Evolutionary conservation across 371 early-diverging fungal genomes (phyloP).

Genomic region (Zopfochytrium polystomum): DNA sequence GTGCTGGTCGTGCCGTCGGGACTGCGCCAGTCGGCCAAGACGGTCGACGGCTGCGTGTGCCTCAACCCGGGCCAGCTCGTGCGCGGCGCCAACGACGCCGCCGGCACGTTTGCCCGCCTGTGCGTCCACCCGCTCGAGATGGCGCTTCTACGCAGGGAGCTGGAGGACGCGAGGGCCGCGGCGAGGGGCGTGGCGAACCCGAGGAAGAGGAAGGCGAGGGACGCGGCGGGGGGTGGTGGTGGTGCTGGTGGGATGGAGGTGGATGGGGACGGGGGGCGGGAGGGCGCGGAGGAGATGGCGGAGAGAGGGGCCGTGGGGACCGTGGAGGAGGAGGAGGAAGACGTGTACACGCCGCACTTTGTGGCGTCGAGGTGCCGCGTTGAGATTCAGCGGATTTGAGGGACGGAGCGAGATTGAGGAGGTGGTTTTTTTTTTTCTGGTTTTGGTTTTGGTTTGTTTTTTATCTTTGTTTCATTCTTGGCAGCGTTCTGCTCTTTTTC

Average conservation of each 20-base stretch:
- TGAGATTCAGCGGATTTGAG: conserved; percentile 32
- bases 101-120: conserved; percentile 75
- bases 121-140: conserved; percentile 65
- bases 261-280: conserved; percentile 16
- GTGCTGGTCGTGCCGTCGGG: conserved; percentile 72
- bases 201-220: conserved; percentile 14
- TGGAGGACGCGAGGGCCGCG: no score
- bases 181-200: no score
- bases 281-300: conserved; percentile 5
- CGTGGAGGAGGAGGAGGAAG: conserved; percentile 16
- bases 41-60: conserved; percentile 64
- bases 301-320: conserved; percentile 9
- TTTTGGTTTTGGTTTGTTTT: conserved; percentile 1
- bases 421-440: conserved; percentile 1
- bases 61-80: conserved; percentile 78
- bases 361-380: conserved; percentile 35
- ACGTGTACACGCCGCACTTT: conserved; percentile 16
- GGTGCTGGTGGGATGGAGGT: conserved; percentile 13
- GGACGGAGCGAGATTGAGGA: background rate
- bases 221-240: conserved; percentile 1
- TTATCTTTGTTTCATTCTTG: no score
- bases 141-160: no score
- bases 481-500: background rate
- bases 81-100: conserved; percentile 55
- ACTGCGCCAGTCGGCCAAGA: conserved; percentile 63